Base-by-base conservation (phyloP, 169 alveolate species). In the Eimeria falciformis region DNA sequence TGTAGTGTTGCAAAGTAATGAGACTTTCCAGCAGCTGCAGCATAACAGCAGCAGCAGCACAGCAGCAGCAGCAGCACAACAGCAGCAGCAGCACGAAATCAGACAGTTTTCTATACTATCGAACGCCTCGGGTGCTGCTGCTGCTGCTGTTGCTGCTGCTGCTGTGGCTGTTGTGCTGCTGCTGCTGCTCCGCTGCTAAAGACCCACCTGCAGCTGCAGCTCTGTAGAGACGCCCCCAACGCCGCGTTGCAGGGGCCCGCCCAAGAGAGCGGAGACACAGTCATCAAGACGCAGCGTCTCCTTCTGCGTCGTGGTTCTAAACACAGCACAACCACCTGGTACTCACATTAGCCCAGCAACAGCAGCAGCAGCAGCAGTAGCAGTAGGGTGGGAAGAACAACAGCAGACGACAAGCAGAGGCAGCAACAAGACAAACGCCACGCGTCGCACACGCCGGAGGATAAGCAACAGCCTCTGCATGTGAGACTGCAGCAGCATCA, bases 1-100 rank as follows among this genome's bases (percentile, higher is more conserved):
- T 65, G 65, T 43, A 75, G 85, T 75, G 65, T 4, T 40, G 56
- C 9, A 75, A 65, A 7, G 43, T n/a, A 2, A 75, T 23, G 17
- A 75, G 85, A 9, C 33, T 29, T 18, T 75, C 85, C 40, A 75
- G 85, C 9, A 75, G 56, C 85, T 75, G 56, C n/a, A 5, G 14
- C 78, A 66, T 9, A 6, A 3, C 17, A 5, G 78, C 78, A 6
- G 62, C 14, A 14, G 62, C 62, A n/a, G n/a, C n/a, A n/a, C n/a
- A n/a, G n/a, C n/a, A n/a, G n/a, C n/a, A n/a, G n/a, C n/a, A n/a
- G n/a, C n/a, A n/a, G n/a, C n/a, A n/a, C n/a, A n/a, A n/a, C n/a
- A n/a, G n/a, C n/a, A n/a, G n/a, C n/a, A n/a, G n/a, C n/a, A n/a
- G n/a, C n/a, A n/a, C n/a, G n/a, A n/a, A n/a, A n/a, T n/a, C n/a